These are phyloP conservation scores for Naganishia cerealis DNA, from an alignment of 1,284 basidiomycete species.

Conservation along the genomic window DNA sequence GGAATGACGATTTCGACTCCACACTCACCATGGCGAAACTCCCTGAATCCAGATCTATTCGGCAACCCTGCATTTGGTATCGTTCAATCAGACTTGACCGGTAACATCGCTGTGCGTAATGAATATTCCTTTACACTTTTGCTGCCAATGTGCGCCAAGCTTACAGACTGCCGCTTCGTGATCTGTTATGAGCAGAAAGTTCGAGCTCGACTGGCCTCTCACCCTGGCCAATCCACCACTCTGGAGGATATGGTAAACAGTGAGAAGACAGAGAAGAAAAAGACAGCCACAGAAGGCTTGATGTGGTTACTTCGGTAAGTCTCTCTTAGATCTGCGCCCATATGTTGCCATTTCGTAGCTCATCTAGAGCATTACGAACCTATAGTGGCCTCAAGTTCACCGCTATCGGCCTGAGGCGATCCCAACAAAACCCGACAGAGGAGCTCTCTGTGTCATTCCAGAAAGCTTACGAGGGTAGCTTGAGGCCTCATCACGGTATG, in stretches of 20 bases:
- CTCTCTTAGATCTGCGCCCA: constrained; percentile 9
- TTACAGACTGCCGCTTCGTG: constrained; percentile 16
- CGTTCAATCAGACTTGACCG: constrained; percentile 84
- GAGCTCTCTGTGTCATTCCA: constrained; percentile 78
- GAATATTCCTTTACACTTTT: neutral
- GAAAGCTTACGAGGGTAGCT: constrained; percentile 75
- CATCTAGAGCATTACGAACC: neutral
- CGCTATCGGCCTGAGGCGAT: constrained; percentile 73
- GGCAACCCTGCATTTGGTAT: constrained; percentile 80
- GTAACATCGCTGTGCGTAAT: constrained; percentile 79
- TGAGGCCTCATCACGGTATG: constrained; percentile 86
- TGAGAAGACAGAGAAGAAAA: constrained; percentile 83
- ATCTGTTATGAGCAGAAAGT: constrained; percentile 69
- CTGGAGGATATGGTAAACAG: constrained; percentile 81
- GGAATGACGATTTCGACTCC: neutral
- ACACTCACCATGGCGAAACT: neutral
- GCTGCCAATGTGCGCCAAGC: neutral
- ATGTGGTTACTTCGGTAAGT: constrained; percentile 84
- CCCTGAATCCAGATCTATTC: constrained; percentile 69
- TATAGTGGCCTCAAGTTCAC: constrained; percentile 85
- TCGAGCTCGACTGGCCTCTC: constrained; percentile 70
- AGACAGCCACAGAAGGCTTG: constrained; percentile 82
- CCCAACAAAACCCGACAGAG: constrained; percentile 66
- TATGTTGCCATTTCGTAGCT: neutral
- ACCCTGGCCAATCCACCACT: constrained; percentile 68